phyloP scores from a whole-genome alignment of 768 basidiomycete species.

The Gyrodon lividus region DNA sequence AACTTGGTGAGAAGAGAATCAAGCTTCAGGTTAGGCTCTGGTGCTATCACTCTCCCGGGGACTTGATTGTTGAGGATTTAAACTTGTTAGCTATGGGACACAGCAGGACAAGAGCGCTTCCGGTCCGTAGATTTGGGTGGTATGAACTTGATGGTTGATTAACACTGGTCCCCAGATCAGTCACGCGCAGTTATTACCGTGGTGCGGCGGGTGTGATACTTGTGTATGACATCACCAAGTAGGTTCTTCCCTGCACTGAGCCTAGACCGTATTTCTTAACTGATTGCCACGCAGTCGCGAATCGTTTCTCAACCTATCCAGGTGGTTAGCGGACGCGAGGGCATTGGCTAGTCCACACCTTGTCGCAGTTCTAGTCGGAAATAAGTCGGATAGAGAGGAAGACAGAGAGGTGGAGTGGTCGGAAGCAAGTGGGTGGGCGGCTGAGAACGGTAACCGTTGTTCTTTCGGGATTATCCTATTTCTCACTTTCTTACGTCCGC shows the following conservation, averaged over 20 bases:
- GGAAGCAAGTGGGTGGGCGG: slow-evolving; percentile 94
- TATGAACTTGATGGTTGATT: slow-evolving; percentile 8
- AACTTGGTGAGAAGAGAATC: slow-evolving; percentile 90
- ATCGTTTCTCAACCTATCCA: slow-evolving; percentile 78
- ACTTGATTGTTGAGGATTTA: slow-evolving; percentile 12
- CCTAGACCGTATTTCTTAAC: slow-evolving; percentile 1
- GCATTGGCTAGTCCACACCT: slow-evolving; percentile 91
- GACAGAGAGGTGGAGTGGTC: slow-evolving; percentile 94
- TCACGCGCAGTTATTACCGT: slow-evolving; percentile 94
- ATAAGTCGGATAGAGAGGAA: slow-evolving; percentile 93
- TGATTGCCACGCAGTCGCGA: slow-evolving; percentile 59
- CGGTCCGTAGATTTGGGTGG: slow-evolving; percentile 48
- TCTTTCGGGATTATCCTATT: slow-evolving; percentile 3
- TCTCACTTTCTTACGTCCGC: slow-evolving; percentile 1
- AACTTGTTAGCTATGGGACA: slow-evolving; percentile 83
- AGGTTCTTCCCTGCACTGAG: slow-evolving; percentile 17
- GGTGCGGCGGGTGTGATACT: slow-evolving; percentile 91
- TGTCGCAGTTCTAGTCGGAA: slow-evolving; percentile 88
- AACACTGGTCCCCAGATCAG: slow-evolving; percentile 53
- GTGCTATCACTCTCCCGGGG: slow-evolving; percentile 2
- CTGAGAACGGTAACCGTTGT: slow-evolving; percentile 74
- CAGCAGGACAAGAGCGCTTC: slow-evolving; percentile 95
- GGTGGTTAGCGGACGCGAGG: slow-evolving; percentile 92
- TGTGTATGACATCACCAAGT: slow-evolving; percentile 94
- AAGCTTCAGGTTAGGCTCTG: slow-evolving; percentile 78